phyloP scores from a whole-genome alignment of 768 basidiomycete genomes.

The Leccinum subtestaceum region DNA sequence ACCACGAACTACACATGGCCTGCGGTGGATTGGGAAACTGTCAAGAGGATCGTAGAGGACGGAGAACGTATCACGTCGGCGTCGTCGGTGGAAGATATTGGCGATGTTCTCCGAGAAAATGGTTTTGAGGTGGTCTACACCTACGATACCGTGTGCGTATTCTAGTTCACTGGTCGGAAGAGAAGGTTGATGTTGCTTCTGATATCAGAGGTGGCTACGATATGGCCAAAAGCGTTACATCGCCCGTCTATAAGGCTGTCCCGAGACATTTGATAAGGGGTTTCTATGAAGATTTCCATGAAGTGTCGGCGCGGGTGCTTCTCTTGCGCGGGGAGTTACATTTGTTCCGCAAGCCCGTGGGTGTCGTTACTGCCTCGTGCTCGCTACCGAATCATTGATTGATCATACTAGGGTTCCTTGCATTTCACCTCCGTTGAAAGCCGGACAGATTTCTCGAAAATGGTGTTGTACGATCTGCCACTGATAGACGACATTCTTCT shows the following conservation, averaged over 20 bases:
- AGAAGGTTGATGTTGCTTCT: neutral
- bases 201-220: slow-evolving; percentile 37
- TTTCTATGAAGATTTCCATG: slow-evolving; percentile 37
- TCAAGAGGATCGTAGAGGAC: slow-evolving; percentile 20
- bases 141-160: slow-evolving; percentile 40
- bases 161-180: neutral
- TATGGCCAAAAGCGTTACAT: slow-evolving; percentile 37
- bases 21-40: slow-evolving; percentile 26
- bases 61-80: slow-evolving; percentile 19
- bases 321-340: slow-evolving; percentile 41
- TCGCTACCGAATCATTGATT: neutral
- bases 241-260: slow-evolving; percentile 34
- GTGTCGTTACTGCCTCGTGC: neutral
- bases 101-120: slow-evolving; percentile 33
- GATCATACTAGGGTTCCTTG: slow-evolving; percentile 28
- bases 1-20: slow-evolving; percentile 10
- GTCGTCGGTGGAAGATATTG: slow-evolving; percentile 29
- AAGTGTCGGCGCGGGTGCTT: slow-evolving; percentile 36
- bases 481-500: slow-evolving; percentile 24
- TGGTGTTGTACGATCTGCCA: slow-evolving; percentile 32
- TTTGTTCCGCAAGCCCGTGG: slow-evolving; percentile 37
- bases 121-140: slow-evolving; percentile 44
- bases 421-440: slow-evolving; percentile 33
- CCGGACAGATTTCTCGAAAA: slow-evolving; percentile 26
- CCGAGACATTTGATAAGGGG: slow-evolving; percentile 36